A percentile compares a stretch with the other conserved stretches of the same genome.
Evolutionary conservation across 495 filamentous ascomycete species (phyloP).

Genomic region (Daldinia bambusicola): DNA sequence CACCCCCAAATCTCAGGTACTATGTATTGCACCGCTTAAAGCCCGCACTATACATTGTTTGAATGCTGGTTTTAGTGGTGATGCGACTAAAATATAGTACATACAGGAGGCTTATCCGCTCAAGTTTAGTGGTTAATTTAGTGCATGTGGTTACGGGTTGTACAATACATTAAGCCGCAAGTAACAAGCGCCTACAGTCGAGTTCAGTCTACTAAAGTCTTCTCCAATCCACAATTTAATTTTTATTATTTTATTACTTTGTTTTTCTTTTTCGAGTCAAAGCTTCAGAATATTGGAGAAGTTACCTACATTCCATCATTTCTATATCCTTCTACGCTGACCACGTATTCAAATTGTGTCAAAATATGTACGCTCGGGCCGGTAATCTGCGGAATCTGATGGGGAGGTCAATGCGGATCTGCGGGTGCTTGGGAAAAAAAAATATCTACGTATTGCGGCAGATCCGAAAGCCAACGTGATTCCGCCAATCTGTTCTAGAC

Average conservation of each 20-base stretch:
- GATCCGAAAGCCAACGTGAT: constrained; percentile 44
- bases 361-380: constrained; percentile 29
- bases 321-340: not conserved
- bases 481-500: constrained; percentile 46
- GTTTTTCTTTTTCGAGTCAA: not conserved
- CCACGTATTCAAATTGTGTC: not conserved
- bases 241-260: not conserved
- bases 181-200: constrained; percentile 4
- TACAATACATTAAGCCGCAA: not conserved
- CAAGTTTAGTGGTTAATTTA: constrained; percentile 1
- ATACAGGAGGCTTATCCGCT: not conserved
- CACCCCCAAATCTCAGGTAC: not conserved
- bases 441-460: constrained; percentile 34
- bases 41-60: not conserved
- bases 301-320: not conserved
- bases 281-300: not conserved
- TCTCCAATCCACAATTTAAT: no score
- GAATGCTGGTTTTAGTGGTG: not conserved
- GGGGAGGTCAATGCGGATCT: constrained; percentile 42
- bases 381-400: constrained; percentile 36
- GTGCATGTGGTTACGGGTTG: not conserved
- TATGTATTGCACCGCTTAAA: not conserved
- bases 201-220: no score
- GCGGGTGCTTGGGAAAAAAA: constrained; percentile 22
- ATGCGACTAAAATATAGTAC: constrained; percentile 1